These are phyloP conservation scores for Aspergillus hortae DNA, from an alignment of 2,329 filamentous ascomycete species.

Conservation along the genomic window DNA sequence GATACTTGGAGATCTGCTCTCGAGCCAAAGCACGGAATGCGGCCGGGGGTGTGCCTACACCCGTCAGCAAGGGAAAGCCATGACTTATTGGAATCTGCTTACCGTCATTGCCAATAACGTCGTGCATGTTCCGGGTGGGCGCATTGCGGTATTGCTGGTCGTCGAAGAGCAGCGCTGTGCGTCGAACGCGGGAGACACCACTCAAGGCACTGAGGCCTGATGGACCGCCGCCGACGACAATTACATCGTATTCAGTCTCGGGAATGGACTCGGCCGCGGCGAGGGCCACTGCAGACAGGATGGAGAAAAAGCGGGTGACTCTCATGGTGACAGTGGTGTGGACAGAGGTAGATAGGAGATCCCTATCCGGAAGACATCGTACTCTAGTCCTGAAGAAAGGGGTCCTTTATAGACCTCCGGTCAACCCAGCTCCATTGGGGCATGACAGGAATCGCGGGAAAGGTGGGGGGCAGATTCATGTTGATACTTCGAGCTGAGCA, in stretches of 20 bases:
- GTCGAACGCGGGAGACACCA: conserved; percentile 55
- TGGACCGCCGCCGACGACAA: conserved; percentile 58
- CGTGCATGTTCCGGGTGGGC: conserved; percentile 58
- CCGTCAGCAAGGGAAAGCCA: background rate
- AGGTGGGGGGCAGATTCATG: too few relatives aligned
- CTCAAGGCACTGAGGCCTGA: conserved; percentile 54
- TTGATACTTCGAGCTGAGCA: too few relatives aligned
- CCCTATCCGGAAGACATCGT: too few relatives aligned
- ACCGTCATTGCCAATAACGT: conserved; percentile 60
- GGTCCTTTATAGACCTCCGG: too few relatives aligned
- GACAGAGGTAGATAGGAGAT: too few relatives aligned
- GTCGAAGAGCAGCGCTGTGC: conserved; percentile 56
- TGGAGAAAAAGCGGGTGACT: conserved; percentile 21
- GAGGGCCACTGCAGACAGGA: conserved; percentile 16
- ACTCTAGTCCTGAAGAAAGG: too few relatives aligned
- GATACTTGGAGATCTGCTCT: conserved; percentile 51
- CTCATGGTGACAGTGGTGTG: conserved; percentile 15
- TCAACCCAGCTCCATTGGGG: too few relatives aligned
- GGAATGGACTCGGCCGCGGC: conserved; percentile 20
- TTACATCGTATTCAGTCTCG: conserved; percentile 49
- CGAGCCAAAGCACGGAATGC: conserved; percentile 55
- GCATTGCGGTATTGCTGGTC: conserved; percentile 57
- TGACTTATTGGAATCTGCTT: conserved; percentile 3
- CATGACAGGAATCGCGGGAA: too few relatives aligned
- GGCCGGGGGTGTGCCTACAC: conserved; percentile 50